Conservation (phyloP, 139 green algal genomes). For the Monoraphidium neglectum region DNA sequence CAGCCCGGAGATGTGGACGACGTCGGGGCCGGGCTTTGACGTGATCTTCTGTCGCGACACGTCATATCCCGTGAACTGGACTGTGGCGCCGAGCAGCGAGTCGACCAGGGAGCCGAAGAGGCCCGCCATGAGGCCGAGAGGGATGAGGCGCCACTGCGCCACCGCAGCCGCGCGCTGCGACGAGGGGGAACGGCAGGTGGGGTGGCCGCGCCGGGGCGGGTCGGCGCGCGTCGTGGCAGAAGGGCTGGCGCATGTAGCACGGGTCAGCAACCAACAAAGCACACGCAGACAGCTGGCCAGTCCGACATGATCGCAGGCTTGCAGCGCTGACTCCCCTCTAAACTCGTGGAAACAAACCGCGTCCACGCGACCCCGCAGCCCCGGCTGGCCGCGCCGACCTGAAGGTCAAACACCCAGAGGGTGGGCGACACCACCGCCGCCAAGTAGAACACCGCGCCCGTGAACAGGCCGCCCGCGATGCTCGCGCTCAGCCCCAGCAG, state of each 20-base stretch:
- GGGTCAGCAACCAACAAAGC: no score
- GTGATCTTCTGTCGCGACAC: constrained; percentile 40
- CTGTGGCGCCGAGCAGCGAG: constrained; percentile 89
- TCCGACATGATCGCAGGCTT: no score
- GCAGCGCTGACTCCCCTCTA: no score
- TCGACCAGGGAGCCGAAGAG: constrained; percentile 88
- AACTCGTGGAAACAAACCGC: no score
- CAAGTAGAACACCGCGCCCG: constrained; percentile 71
- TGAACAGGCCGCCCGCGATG: constrained; percentile 74
- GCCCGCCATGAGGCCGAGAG: constrained; percentile 70
- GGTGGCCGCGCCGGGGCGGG: no score
- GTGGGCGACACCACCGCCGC: constrained; percentile 54
- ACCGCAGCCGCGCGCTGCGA: constrained; percentile 32
- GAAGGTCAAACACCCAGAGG: constrained; percentile 53
- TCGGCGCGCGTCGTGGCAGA: no score
- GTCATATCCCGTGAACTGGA: constrained; percentile 89
- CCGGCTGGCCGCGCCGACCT: no score
- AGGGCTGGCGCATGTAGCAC: no score
- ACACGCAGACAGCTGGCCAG: no score
- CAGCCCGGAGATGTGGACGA: constrained; percentile 57
- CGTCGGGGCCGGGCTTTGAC: constrained; percentile 47
- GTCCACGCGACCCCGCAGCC: no score
- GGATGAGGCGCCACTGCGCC: constrained; percentile 60
- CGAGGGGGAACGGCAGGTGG: no score
- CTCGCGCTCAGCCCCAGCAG: constrained; percentile 68